Conservation (phyloP, 371 early-diverging fungal genomes). For the Fennellomyces sp. region DNA sequence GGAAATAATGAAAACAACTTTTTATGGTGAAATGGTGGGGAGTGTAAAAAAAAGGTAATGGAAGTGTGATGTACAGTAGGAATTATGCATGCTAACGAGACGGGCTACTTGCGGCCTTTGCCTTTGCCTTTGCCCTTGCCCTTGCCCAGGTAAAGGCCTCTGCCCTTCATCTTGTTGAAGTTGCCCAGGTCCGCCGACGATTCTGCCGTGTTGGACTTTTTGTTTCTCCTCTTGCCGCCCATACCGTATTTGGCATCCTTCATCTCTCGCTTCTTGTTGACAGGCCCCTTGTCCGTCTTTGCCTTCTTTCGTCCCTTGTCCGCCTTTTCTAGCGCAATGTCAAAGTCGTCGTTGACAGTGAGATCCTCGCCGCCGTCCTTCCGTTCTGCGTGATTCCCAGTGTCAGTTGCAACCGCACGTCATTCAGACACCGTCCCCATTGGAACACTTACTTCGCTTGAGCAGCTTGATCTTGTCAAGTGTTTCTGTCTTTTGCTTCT, state of each 20-base stretch:
- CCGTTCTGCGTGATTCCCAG: too few relatives aligned
- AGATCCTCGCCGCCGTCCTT: slow-evolving; percentile 55
- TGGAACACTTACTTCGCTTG: slow-evolving; percentile 76
- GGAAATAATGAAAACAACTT: not conserved
- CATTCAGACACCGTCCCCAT: not conserved
- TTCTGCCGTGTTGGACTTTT: slow-evolving; percentile 84
- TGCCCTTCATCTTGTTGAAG: slow-evolving; percentile 23
- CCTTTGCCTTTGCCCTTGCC: slow-evolving; percentile 15
- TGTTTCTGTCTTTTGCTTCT: slow-evolving; percentile 80
- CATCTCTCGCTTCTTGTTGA: slow-evolving; percentile 44
- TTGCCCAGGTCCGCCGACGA: slow-evolving; percentile 69
- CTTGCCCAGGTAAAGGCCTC: slow-evolving; percentile 18
- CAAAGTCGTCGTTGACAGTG: slow-evolving; percentile 79
- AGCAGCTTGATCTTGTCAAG: slow-evolving; percentile 90
- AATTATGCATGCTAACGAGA: not conserved
- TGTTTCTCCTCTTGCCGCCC: slow-evolving; percentile 83
- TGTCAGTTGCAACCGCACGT: too few relatives aligned
- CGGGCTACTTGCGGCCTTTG: slow-evolving; percentile 4
- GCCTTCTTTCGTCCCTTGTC: slow-evolving; percentile 38
- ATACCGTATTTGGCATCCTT: slow-evolving; percentile 82
- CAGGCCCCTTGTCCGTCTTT: slow-evolving; percentile 28
- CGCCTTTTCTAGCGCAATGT: slow-evolving; percentile 77
- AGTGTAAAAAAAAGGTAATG: not conserved
- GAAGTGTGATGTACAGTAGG: not conserved
- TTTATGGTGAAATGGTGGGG: too few relatives aligned